Evolutionary conservation across 139 green algal genomes (phyloP), one percentile per base, ranked within the genome.

Genomic region (Cymbomonas tetramitiformis): DNA sequence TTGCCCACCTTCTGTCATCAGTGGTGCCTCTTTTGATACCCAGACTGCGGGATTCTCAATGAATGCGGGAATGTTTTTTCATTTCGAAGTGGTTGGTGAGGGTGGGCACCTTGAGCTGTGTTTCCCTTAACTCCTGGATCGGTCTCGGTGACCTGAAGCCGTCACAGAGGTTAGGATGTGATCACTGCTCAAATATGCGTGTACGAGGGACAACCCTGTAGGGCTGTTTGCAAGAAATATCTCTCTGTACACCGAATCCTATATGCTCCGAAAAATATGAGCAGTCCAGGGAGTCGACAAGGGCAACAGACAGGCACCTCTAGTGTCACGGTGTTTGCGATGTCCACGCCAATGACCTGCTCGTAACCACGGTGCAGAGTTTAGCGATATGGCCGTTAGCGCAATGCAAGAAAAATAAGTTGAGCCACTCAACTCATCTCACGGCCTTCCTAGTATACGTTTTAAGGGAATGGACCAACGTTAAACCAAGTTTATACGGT

Each of bases 261-360:
- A 18, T 51, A 19, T 61, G n/a, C 23, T 23, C 30, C 52, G 28
- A n/a, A n/a, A n/a, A n/a, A n/a, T n/a, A n/a, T n/a, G n/a, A n/a
- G n/a, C n/a, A n/a, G n/a, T n/a, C n/a, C n/a, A n/a, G n/a, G n/a
- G n/a, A n/a, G n/a, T n/a, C n/a, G n/a, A n/a, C n/a, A n/a, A n/a
- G n/a, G n/a, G n/a, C n/a, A n/a, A n/a, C n/a, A n/a, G n/a, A n/a
- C n/a, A n/a, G n/a, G n/a, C 30, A 96, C 78, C 66, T 83, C 61
- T 10, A 96, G 76, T 48, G 89, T 78, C 39, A 94, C 70, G 0
- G 77, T 83, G 19, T 78, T 66, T 0, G 88, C 87, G 19, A 83
- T 55, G 28, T 95, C 86, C 8, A 94, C 86, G 18, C 62, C 75
- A 65, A 96, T 93, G 26, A 86, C 77, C n/a, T n/a, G n/a, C n/a